phyloP scores from a whole-genome alignment of 257 asterid species.

The Nicotiana tomentosiformis region DNA sequence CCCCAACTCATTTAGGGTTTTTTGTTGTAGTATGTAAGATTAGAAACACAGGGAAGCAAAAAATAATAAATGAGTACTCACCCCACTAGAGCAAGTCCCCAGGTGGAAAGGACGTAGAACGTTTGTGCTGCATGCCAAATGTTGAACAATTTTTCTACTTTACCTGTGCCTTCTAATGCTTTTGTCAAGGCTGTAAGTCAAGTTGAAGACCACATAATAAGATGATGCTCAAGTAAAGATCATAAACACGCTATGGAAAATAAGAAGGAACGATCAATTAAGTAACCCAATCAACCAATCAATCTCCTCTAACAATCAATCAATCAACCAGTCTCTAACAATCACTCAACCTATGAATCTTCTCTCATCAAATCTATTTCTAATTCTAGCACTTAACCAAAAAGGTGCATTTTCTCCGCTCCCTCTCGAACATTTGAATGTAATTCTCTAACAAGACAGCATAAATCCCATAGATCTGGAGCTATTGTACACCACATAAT shows the following conservation, averaged over 20 bases:
- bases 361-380: not conserved
- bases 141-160: conserved; percentile 65
- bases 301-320: not conserved
- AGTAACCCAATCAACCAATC: not conserved
- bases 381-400: not conserved
- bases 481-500: not conserved
- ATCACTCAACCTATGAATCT: not conserved
- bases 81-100: conserved; percentile 96
- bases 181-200: conserved; percentile 57
- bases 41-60: not conserved
- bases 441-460: not conserved
- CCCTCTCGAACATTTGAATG: not conserved
- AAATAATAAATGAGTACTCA: conserved; percentile 17
- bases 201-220: not conserved
- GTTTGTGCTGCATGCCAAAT: conserved; percentile 83
- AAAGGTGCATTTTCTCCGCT: not conserved
- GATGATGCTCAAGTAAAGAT: not conserved
- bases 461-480: not conserved
- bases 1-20: not conserved
- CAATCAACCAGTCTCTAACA: not conserved
- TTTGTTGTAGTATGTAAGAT: not conserved
- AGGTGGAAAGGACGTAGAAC: conserved; percentile 72
- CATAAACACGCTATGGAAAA: not conserved
- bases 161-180: conserved; percentile 63
- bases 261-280: not conserved